phyloP scores from a whole-genome alignment of 306 rosid genomes.

The Dalbergia cultrata region DNA sequence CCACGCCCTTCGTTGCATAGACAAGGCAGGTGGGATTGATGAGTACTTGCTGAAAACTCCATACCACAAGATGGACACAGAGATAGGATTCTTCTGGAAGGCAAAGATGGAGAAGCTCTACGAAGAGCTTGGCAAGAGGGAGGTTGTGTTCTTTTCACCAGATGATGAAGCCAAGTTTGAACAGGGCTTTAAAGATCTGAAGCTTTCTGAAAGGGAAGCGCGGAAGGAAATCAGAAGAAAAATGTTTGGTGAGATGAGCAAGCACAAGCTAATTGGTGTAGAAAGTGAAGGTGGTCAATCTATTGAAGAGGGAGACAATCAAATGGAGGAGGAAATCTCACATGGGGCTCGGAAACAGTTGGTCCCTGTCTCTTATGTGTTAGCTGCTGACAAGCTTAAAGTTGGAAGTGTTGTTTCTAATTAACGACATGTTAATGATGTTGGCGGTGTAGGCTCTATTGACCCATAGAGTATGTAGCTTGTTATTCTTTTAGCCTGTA shows the following conservation, averaged over 20 bases:
- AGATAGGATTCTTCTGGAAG: slow-evolving; percentile 91
- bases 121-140: slow-evolving; percentile 76
- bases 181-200: slow-evolving; percentile 71
- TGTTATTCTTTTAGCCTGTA: neutral
- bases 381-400: slow-evolving; percentile 53
- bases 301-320: slow-evolving; percentile 41
- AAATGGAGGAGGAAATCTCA: slow-evolving; percentile 40
- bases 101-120: slow-evolving; percentile 82
- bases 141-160: slow-evolving; percentile 71
- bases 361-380: slow-evolving; percentile 55
- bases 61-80: slow-evolving; percentile 92
- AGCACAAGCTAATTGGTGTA: slow-evolving; percentile 56
- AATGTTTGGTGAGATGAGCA: slow-evolving; percentile 54
- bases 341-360: slow-evolving; percentile 50
- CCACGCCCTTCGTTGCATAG: slow-evolving; percentile 91
- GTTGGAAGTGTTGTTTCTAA: slow-evolving; percentile 52
- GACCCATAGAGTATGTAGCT: slow-evolving; percentile 15
- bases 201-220: slow-evolving; percentile 67
- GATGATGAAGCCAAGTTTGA: slow-evolving; percentile 80
- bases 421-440: slow-evolving; percentile 20
- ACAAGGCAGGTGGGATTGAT: slow-evolving; percentile 95
- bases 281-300: slow-evolving; percentile 47
- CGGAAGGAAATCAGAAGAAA: slow-evolving; percentile 69
- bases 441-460: slow-evolving; percentile 32
- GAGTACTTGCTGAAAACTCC: slow-evolving; percentile 95